phyloP scores from a whole-genome alignment of 1,139 yeast genomes.

The Zhuliangozyma blackwelliae region DNA sequence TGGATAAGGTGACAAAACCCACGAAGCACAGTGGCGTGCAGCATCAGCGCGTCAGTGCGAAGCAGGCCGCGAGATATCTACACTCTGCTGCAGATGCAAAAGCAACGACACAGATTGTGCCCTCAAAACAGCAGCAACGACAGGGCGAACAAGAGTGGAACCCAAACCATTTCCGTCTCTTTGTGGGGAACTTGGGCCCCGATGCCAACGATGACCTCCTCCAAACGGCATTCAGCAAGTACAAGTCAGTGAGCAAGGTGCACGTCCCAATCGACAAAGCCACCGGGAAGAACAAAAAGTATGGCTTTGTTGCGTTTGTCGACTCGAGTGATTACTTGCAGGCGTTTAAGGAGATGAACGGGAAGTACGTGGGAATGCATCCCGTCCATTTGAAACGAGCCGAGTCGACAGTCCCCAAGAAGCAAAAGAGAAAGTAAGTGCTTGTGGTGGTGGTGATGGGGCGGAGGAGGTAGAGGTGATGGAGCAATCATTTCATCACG shows the following conservation, averaged over 20 bases:
- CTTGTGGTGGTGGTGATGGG: background rate
- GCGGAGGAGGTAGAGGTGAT: background rate
- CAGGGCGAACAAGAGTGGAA: constrained; percentile 52
- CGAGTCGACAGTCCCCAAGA: constrained; percentile 42
- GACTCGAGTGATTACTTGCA: constrained; percentile 59
- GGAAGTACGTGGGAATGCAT: constrained; percentile 69
- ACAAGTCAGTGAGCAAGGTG: constrained; percentile 48
- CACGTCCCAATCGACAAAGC: constrained; percentile 49
- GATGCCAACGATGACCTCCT: constrained; percentile 62
- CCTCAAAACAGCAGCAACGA: constrained; percentile 1
- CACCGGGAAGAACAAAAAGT: constrained; percentile 53
- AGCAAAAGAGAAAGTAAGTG: constrained; percentile 14
- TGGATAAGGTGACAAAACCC: constrained; percentile 8
- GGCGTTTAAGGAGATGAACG: constrained; percentile 74
- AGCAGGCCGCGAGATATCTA: constrained; percentile 39
- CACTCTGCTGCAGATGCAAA: constrained; percentile 15
- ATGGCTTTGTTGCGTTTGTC: constrained; percentile 65
- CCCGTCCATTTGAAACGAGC: constrained; percentile 72
- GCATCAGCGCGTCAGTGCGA: constrained; percentile 6
- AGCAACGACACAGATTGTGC: constrained; percentile 2
- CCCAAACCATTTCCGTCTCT: constrained; percentile 64
- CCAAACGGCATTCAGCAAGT: constrained; percentile 47
- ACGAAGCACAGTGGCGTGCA: constrained; percentile 9
- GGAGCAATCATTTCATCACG: background rate
- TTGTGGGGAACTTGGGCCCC: constrained; percentile 70